These are phyloP conservation scores for Zelopaecilomyces penicillatus DNA, from an alignment of 2,329 filamentous ascomycete genomes.

Conservation along the genomic window DNA sequence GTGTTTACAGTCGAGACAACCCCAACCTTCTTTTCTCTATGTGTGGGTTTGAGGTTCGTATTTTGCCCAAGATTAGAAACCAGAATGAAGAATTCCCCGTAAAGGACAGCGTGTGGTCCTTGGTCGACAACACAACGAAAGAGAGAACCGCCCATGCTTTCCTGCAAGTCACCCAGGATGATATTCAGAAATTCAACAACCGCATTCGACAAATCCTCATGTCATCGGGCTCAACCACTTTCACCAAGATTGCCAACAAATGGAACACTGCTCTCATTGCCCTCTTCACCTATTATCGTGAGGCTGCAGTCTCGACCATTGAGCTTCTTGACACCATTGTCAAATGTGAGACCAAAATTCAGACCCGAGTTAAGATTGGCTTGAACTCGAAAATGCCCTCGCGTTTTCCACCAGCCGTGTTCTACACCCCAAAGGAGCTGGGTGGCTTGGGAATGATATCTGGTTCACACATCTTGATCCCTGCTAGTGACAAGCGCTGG, in stretches of 20 bases:
- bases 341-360: slow-evolving; percentile 99
- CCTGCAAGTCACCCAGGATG: slow-evolving; percentile 93
- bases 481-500: slow-evolving; percentile 95
- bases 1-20: slow-evolving; percentile 96
- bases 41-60: slow-evolving; percentile 95
- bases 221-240: slow-evolving; percentile 98
- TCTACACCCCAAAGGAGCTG: slow-evolving; percentile 96
- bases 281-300: slow-evolving; percentile 96
- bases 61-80: slow-evolving; percentile 90
- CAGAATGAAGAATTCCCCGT: slow-evolving; percentile 93
- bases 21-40: slow-evolving; percentile 96
- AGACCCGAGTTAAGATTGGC: slow-evolving; percentile 97
- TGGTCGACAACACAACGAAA: slow-evolving; percentile 93
- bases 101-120: slow-evolving; percentile 96
- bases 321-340: slow-evolving; percentile 93
- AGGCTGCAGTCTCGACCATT: slow-evolving; percentile 92
- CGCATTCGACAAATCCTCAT: slow-evolving; percentile 96
- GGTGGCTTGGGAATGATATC: slow-evolving; percentile 99
- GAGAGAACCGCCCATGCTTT: slow-evolving; percentile 96
- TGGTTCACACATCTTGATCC: slow-evolving; percentile 94
- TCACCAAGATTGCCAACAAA: slow-evolving; percentile 99
- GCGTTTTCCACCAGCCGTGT: slow-evolving; percentile 94
- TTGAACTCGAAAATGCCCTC: slow-evolving; percentile 99
- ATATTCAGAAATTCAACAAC: slow-evolving; percentile 98
- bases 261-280: slow-evolving; percentile 98